A percentile compares a stretch with the other conserved stretches of the same genome.
phyloP scores from a whole-genome alignment of 2,329 filamentous ascomycete genomes.

The Bipolaris bicolor region DNA sequence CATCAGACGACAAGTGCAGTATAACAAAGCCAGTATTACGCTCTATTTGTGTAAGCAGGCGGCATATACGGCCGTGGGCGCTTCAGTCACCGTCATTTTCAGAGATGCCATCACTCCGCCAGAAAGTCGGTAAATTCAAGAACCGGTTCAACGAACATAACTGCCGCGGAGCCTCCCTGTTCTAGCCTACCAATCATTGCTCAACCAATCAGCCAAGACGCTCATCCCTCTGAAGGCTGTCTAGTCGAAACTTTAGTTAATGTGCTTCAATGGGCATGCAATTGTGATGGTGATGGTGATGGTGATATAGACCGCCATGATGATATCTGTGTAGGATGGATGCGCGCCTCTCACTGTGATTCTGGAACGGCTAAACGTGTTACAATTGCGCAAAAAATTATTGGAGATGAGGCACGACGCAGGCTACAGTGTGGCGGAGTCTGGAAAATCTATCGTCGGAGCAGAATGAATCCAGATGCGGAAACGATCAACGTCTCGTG shows the following conservation, averaged over 20 bases:
- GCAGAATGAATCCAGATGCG: conserved; percentile 1
- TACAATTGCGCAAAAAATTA: conserved; percentile 1
- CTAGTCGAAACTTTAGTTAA: not conserved
- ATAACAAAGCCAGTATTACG: not conserved
- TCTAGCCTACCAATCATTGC: not conserved
- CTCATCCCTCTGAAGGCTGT: not conserved
- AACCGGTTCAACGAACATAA: not conserved
- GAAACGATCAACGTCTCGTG: not conserved
- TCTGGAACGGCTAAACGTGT: not conserved
- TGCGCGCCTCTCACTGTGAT: not conserved
- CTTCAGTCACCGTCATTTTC: not conserved
- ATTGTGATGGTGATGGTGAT: not conserved
- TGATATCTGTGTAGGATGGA: not conserved
- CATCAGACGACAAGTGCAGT: not conserved
- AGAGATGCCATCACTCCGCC: not conserved
- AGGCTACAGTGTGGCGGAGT: conserved; percentile 9
- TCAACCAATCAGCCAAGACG: not conserved
- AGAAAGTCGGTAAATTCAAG: not conserved
- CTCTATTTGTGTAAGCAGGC: not conserved
- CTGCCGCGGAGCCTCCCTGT: not conserved
- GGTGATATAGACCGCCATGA: too few relatives aligned
- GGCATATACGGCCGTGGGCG: not conserved
- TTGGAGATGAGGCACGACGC: not conserved
- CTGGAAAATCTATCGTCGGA: conserved; percentile 2
- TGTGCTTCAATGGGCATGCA: not conserved